phyloP scores from a whole-genome alignment of 2,329 filamentous ascomycete species.

The Neoscytalidium dimidiatum region DNA sequence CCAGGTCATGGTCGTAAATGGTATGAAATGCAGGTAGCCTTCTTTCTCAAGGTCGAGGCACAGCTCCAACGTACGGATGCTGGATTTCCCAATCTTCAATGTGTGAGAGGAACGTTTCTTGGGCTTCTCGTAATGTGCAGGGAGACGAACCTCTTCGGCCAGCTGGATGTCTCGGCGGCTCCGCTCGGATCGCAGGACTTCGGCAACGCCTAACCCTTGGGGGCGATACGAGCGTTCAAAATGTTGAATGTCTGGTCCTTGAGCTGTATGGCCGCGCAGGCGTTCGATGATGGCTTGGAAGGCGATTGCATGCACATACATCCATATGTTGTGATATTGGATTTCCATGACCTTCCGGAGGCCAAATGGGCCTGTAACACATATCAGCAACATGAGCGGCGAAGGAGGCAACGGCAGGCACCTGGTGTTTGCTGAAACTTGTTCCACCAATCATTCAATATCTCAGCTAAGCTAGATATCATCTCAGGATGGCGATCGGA shows the following conservation, averaged over 20 bases:
- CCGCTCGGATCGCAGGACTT: not conserved
- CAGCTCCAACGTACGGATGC: not conserved
- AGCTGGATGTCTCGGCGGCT: not conserved
- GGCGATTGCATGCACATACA: not conserved
- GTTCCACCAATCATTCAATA: conserved; percentile 5
- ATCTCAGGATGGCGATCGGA: not conserved
- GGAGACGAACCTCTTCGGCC: not conserved
- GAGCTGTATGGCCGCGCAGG: not conserved
- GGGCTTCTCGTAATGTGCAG: not conserved
- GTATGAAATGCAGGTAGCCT: not conserved
- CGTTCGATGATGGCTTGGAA: conserved; percentile 4
- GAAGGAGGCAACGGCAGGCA: not conserved
- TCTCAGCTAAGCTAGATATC: not conserved
- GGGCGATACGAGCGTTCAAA: not conserved
- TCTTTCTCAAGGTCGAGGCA: not conserved
- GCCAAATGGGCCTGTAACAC: not conserved
- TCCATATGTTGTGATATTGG: conserved; percentile 6
- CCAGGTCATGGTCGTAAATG: conserved; percentile 1
- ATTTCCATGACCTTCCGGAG: not conserved
- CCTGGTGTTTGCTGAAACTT: not conserved
- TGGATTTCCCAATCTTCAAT: not conserved
- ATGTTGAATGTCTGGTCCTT: not conserved
- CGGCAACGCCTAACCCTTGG: not conserved
- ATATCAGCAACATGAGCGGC: not conserved
- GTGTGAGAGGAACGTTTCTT: not conserved